Conservation (phyloP, 352 stramenopile species). For the Peronospora belbahrii region DNA sequence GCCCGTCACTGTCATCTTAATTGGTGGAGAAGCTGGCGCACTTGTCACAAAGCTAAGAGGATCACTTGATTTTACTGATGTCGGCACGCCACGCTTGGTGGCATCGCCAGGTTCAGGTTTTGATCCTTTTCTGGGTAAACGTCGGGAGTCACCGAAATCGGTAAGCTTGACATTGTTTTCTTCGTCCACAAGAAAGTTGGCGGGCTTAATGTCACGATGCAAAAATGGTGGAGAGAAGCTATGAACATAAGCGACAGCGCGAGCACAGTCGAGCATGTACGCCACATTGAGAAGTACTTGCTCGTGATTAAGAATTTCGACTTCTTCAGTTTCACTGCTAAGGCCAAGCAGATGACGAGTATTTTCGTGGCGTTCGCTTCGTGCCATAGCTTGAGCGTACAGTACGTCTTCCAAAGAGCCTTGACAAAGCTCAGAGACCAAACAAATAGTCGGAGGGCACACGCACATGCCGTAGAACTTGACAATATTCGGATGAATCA, state of each 20-base stretch:
- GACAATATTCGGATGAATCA: constrained; percentile 57
- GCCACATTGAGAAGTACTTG: constrained; percentile 40
- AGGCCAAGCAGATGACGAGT: constrained; percentile 9
- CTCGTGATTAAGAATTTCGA: constrained; percentile 17
- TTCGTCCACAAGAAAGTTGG: constrained; percentile 54
- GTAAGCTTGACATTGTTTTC: constrained; percentile 53
- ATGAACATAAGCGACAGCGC: constrained; percentile 55
- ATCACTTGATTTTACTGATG: constrained; percentile 8
- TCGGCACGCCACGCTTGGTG: constrained; percentile 7
- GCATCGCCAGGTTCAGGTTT: constrained; percentile 1
- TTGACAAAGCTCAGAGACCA: constrained; percentile 52
- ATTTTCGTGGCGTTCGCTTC: constrained; percentile 1
- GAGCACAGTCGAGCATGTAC: constrained; percentile 58
- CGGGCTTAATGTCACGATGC: constrained; percentile 58
- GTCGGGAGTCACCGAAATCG: constrained; percentile 60
- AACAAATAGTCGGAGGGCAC: constrained; percentile 50
- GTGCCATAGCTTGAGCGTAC: constrained; percentile 10
- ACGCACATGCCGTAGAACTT: constrained; percentile 60
- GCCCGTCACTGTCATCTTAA: constrained; percentile 58
- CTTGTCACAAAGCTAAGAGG: neutral
- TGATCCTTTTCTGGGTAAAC: constrained; percentile 18
- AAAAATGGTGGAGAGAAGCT: constrained; percentile 55
- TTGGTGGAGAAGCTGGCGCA: constrained; percentile 9
- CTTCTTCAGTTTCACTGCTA: constrained; percentile 1
- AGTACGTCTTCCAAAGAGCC: constrained; percentile 42